Percentiles rank a stretch among this genome's conserved stretches.
Conservation (phyloP, 1,139 yeast species). For the Citeromyces siamensis region DNA sequence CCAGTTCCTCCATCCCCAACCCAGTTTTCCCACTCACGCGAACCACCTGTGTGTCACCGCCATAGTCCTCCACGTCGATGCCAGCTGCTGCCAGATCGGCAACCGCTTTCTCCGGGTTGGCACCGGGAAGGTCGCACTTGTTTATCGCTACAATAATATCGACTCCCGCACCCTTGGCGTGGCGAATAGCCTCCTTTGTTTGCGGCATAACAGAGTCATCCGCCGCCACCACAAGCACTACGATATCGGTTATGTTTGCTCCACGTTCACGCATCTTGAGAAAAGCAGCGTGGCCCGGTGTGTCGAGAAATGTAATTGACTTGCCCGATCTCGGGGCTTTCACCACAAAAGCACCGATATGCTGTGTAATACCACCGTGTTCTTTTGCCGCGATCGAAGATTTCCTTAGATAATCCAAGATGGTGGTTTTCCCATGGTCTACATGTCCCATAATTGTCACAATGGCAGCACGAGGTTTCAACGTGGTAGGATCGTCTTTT, state of each 20-base stretch:
- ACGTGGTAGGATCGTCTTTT: slow-evolving; percentile 22
- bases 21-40: slow-evolving; percentile 81
- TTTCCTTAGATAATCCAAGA: slow-evolving; percentile 74
- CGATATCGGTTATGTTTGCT: slow-evolving; percentile 87
- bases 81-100: slow-evolving; percentile 69
- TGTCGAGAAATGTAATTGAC: slow-evolving; percentile 79
- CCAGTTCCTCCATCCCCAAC: slow-evolving; percentile 70
- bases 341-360: slow-evolving; percentile 94
- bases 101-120: slow-evolving; percentile 60
- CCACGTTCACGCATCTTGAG: slow-evolving; percentile 95
- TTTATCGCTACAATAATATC: slow-evolving; percentile 88
- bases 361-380: slow-evolving; percentile 97
- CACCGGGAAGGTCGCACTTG: slow-evolving; percentile 77
- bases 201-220: slow-evolving; percentile 99
- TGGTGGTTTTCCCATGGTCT: slow-evolving; percentile 96
- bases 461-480: slow-evolving; percentile 77
- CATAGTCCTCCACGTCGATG: slow-evolving; percentile 82
- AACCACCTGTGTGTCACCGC: slow-evolving; percentile 91
- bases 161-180: slow-evolving; percentile 74
- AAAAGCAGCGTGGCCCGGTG: slow-evolving; percentile 98
- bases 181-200: slow-evolving; percentile 90
- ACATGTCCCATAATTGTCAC: slow-evolving; percentile 99
- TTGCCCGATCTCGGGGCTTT: slow-evolving; percentile 62
- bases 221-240: slow-evolving; percentile 91
- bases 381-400: slow-evolving; percentile 76